Base-by-base conservation (phyloP, 2,329 filamentous ascomycete species). In the Verticillium zaregamsianum region DNA sequence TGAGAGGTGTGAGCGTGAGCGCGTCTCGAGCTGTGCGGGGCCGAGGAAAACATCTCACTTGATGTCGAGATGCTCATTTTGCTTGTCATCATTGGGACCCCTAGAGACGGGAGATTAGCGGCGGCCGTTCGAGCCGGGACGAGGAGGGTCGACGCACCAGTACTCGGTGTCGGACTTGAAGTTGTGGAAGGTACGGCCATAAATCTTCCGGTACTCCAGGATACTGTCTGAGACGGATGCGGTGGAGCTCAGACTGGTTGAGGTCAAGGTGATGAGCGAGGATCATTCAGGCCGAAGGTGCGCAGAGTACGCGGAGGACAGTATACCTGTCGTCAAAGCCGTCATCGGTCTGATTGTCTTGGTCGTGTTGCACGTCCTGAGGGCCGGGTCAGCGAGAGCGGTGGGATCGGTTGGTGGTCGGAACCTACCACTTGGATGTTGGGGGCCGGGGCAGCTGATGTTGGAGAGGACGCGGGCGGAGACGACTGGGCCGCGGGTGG, bases 181-280 rank as follows among this genome's bases (percentile, higher is more conserved):
- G 33, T 68, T 66, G 5, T 69, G 68, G 17, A 68, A 69, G 1
- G 68, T 68, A 3, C 11, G 61, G 3, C 68, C 68, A 1, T 69
- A 60, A 1, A 69, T 67, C 2, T 63, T 66, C 1, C 68, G 60
- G n/a, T 68, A 69, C 1, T 62, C 64, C 1, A 69, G 66, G 2
- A 69, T 68, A 12, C 65, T 68, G 0, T 66, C 66, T 5, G 67
- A 62, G 20, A 69, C 66, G 2, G 68, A 68, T n/a, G 62, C 62
- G 0, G 68, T 69, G 1, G 68, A 69, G 55, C 62, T 67, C 56
- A 39, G 8, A 15, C 56, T 58, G 28, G 28, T 4, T 28, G 28
- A 58, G 5, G 31, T 14, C 8, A 25, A 12, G 31, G 12, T 55
- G 54, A 20, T 52, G 45, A 40, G 37, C 17, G 37, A 40, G 9